These are phyloP conservation scores for Ceriops zippeliana DNA, from an alignment of 345 rosid species.

Conservation along the genomic window DNA sequence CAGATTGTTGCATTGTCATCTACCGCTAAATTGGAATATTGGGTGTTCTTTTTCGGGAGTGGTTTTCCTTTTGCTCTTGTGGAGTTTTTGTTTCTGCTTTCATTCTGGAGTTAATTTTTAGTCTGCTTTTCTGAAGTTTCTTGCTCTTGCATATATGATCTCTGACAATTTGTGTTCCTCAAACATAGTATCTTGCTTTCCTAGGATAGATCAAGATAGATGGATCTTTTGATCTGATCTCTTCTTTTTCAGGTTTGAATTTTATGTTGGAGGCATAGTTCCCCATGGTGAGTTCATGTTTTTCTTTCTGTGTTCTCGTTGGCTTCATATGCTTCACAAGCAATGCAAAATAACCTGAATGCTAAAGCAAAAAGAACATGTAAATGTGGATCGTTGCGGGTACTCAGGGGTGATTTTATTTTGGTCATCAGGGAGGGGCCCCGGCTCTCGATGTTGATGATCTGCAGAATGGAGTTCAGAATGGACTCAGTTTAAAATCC, in stretches of 20 bases:
- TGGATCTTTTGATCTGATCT: slow-evolving; percentile 31
- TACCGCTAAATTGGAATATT: slow-evolving; percentile 9
- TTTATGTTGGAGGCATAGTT: slow-evolving; percentile 53
- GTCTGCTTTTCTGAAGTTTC: background rate
- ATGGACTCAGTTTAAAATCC: slow-evolving; percentile 43
- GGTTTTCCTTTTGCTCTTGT: background rate
- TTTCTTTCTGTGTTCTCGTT: slow-evolving; percentile 4
- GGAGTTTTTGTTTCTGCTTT: background rate
- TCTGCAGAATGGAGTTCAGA: slow-evolving; percentile 37
- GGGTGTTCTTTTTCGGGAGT: slow-evolving; percentile 11
- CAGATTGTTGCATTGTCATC: background rate
- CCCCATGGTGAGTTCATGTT: slow-evolving; percentile 77
- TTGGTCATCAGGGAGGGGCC: slow-evolving; percentile 64
- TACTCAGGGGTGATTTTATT: slow-evolving; percentile 12
- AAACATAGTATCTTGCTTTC: slow-evolving; percentile 7
- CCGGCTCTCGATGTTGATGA: slow-evolving; percentile 51
- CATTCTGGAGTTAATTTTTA: background rate
- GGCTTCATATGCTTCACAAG: background rate
- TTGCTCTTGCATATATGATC: background rate
- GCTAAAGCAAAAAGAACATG: too few relatives aligned
- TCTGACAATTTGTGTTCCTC: background rate
- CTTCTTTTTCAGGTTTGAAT: slow-evolving; percentile 52
- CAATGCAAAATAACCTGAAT: background rate
- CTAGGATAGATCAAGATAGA: slow-evolving; percentile 26
- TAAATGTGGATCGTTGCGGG: slow-evolving; percentile 7